A percentile compares a stretch with the other conserved stretches of the same genome.
Evolutionary conservation across 2,329 filamentous ascomycete species (phyloP).

Genomic region (Fusarium brachygibbosum): DNA sequence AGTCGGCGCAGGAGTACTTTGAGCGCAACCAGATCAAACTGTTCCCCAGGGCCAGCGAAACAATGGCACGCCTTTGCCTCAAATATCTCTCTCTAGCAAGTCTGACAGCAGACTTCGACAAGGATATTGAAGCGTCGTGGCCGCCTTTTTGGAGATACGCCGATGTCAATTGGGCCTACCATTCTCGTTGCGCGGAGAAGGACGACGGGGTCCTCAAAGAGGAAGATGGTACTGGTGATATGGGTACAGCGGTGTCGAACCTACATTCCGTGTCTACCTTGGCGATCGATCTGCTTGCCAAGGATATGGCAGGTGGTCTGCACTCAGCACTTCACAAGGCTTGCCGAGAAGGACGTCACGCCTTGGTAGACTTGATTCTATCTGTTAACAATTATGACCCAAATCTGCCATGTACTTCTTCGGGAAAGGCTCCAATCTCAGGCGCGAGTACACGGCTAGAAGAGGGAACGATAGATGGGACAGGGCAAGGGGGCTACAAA

Average conservation of each 20-base stretch:
- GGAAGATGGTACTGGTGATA: fast-evolving
- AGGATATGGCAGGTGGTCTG: background rate
- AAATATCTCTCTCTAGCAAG: fast-evolving
- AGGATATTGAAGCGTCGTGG: background rate
- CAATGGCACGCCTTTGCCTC: background rate
- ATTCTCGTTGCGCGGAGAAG: fast-evolving
- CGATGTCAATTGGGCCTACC: background rate
- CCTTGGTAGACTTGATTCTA: background rate
- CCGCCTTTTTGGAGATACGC: background rate
- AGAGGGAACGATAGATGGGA: too few relatives aligned
- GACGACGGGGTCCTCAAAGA: background rate
- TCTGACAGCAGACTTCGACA: fast-evolving
- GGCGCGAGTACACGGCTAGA: too few relatives aligned
- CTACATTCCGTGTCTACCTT: background rate
- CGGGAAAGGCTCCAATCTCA: too few relatives aligned
- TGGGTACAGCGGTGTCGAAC: fast-evolving
- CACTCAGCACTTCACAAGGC: fast-evolving
- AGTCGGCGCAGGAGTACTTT: background rate
- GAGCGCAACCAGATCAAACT: background rate
- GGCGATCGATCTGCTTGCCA: background rate
- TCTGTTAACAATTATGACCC: background rate
- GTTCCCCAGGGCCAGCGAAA: background rate
- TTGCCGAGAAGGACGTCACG: background rate
- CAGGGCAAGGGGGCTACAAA: too few relatives aligned
- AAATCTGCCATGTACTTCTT: background rate